Percentiles rank a stretch among this genome's conserved stretches.
phyloP scores from a whole-genome alignment of 2,329 filamentous ascomycete genomes.

The Diaporthe aspalathi region DNA sequence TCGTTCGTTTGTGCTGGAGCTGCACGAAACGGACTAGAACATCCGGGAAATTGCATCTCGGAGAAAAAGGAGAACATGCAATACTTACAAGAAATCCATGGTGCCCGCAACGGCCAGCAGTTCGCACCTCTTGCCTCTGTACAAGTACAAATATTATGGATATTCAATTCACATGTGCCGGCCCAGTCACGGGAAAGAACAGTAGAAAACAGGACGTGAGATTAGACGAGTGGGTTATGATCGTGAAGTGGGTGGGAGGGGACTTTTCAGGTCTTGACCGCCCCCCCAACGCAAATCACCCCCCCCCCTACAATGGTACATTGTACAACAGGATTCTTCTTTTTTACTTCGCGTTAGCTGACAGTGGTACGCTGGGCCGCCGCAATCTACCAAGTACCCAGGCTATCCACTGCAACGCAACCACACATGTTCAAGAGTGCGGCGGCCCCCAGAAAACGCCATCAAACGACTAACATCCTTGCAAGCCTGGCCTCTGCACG shows the following conservation, averaged over 20 bases:
- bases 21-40: slow-evolving; percentile 17
- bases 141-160: slow-evolving; percentile 26
- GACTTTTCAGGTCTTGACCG: slow-evolving; percentile 30
- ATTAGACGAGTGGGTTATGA: slow-evolving; percentile 21
- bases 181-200: slow-evolving; percentile 17
- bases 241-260: slow-evolving; percentile 27
- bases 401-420: slow-evolving; percentile 28
- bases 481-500: background rate
- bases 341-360: slow-evolving; percentile 14
- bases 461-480: background rate
- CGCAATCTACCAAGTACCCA: slow-evolving; percentile 29
- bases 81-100: slow-evolving; percentile 28
- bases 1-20: background rate
- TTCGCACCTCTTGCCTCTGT: slow-evolving; percentile 22
- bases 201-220: slow-evolving; percentile 11
- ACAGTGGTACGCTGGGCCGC: slow-evolving; percentile 9
- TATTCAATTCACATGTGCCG: slow-evolving; percentile 25
- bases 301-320: slow-evolving; percentile 4
- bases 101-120: slow-evolving; percentile 25
- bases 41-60: slow-evolving; percentile 11
- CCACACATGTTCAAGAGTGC: slow-evolving; percentile 15
- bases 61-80: background rate
- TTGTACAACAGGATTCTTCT: slow-evolving; percentile 20
- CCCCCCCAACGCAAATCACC: background rate
- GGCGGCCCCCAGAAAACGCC: slow-evolving; percentile 11